phyloP scores from a whole-genome alignment of 176 grass and related monocot genomes.

The Elaeis guineensis region DNA sequence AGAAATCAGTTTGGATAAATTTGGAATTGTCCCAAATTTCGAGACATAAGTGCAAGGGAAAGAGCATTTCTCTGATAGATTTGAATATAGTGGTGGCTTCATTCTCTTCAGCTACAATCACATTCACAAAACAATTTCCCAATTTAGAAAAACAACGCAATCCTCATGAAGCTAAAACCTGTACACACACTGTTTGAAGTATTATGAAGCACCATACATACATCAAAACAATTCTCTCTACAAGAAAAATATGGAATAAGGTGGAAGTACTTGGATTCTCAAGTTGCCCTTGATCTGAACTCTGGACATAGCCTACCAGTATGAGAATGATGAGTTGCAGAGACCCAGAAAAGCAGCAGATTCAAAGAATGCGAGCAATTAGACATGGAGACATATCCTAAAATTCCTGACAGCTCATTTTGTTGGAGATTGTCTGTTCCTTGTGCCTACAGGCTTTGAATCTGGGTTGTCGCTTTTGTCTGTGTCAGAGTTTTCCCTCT shows the following conservation, averaged over 20 bases:
- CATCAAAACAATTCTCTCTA: slow-evolving; percentile 1
- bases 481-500: slow-evolving; percentile 69
- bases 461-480: slow-evolving; percentile 75
- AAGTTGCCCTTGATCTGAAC: not conserved
- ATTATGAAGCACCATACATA: slow-evolving; percentile 6
- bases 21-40: too few species aligned
- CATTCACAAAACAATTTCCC: too few species aligned
- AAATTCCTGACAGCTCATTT: slow-evolving; percentile 22
- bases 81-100: too few species aligned
- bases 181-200: too few species aligned
- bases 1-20: too few species aligned
- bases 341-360: too few species aligned
- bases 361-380: not conserved
- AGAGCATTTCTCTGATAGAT: too few species aligned
- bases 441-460: slow-evolving; percentile 35
- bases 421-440: slow-evolving; percentile 36
- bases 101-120: too few species aligned
- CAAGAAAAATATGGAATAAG: not conserved
- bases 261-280: not conserved
- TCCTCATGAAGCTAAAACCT: too few species aligned
- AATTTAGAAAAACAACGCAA: too few species aligned
- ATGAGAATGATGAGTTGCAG: too few species aligned
- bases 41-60: too few species aligned
- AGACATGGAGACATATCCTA: not conserved
- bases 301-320: not conserved